These are phyloP conservation scores for Aphanoascus verrucosus DNA, from an alignment of 2,329 filamentous ascomycete species.

Conservation along the genomic window DNA sequence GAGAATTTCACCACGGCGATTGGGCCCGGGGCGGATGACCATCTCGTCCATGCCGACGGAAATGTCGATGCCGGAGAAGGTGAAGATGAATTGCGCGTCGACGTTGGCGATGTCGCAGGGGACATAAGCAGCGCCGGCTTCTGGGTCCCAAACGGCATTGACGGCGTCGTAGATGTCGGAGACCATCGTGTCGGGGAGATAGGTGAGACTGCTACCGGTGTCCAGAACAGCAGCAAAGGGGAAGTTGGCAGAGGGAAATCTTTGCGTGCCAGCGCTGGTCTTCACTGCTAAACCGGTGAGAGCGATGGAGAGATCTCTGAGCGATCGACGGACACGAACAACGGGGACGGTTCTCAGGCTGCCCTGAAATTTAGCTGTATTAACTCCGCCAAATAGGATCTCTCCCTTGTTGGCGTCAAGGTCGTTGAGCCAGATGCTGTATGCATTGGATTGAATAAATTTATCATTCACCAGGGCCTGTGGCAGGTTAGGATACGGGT, in stretches of 20 bases:
- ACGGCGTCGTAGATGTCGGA: constrained; percentile 48
- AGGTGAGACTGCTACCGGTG: constrained; percentile 57
- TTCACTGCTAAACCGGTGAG: constrained; percentile 48
- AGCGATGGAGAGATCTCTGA: constrained; percentile 57
- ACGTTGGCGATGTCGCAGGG: constrained; percentile 41
- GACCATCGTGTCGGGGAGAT: constrained; percentile 47
- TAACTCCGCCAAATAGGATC: constrained; percentile 66
- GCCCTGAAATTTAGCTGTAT: constrained; percentile 54
- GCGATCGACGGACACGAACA: constrained; percentile 35
- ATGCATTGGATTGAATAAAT: constrained; percentile 55
- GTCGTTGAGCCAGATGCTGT: constrained; percentile 67
- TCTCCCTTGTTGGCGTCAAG: constrained; percentile 53
- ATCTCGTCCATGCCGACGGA: constrained; percentile 47
- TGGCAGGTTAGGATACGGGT: constrained; percentile 58
- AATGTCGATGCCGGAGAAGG: constrained; percentile 45
- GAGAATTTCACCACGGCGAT: constrained; percentile 38
- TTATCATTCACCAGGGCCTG: constrained; percentile 51
- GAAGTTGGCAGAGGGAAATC: constrained; percentile 10
- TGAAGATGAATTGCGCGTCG: constrained; percentile 42
- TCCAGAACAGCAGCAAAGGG: constrained; percentile 58
- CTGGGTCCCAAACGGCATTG: constrained; percentile 47
- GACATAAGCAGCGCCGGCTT: constrained; percentile 42
- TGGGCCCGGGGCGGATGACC: constrained; percentile 48
- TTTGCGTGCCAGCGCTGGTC: constrained; percentile 15
- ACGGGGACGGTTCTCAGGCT: constrained; percentile 57